Conservation (phyloP, 441 rosid species). For the Corymbia citriodora region DNA sequence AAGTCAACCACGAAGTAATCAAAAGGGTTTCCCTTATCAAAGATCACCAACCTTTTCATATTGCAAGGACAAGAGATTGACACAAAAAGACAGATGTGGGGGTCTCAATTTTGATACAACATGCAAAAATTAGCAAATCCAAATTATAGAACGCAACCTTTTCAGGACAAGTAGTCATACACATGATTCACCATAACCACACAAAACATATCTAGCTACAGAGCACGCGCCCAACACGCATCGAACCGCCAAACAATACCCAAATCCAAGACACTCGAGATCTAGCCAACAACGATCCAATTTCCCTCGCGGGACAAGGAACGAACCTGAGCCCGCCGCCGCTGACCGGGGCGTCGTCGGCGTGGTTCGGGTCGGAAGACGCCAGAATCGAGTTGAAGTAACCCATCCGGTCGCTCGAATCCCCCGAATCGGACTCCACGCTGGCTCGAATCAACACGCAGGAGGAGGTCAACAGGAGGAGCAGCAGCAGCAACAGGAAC, state of each 20-base stretch:
- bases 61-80: background rate
- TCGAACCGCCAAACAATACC: background rate
- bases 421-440: background rate
- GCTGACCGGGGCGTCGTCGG: constrained; percentile 73
- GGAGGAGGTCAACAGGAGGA: background rate
- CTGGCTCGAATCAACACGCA: background rate
- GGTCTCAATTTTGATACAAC: background rate
- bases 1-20: background rate
- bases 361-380: constrained; percentile 65
- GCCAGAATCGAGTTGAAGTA: constrained; percentile 75
- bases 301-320: background rate
- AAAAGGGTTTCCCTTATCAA: too few relatives aligned
- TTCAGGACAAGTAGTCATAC: background rate
- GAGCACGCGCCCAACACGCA: background rate
- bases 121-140: background rate
- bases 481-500: background rate
- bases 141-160: background rate
- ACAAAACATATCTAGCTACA: accelerated
- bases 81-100: background rate
- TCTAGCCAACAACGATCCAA: background rate
- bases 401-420: constrained; percentile 40
- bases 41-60: background rate
- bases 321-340: constrained; percentile 90
- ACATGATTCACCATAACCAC: background rate
- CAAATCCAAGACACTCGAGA: background rate